Evolutionary conservation across 192 early-diverging fungal species (phyloP), one percentile per base, ranked within the genome.

Genomic region (Spizellomyces punctatus): DNA sequence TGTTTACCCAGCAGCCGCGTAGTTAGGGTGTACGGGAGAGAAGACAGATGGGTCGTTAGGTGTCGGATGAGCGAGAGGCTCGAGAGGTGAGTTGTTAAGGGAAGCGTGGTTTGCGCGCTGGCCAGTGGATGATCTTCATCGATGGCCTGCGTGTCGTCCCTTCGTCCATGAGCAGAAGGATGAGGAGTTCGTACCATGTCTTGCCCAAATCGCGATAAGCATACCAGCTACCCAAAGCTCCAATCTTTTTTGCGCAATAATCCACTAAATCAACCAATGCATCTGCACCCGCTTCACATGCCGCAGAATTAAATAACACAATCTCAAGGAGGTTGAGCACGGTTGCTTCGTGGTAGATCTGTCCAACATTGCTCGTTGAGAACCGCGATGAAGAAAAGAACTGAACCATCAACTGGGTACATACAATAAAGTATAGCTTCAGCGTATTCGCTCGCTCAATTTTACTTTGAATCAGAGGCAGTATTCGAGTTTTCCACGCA

Each of bases 281-380:
- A 57, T 85, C 85, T 19, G 70, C 76, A 8, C 58, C 56, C 7
- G 67, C 46, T 6, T 63, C 46, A 17, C 68, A 70, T 14, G 81
- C 77, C 7, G 52, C 43, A 22, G 69, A 48, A 44, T 81, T 71
- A 63, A 66, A 81, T 48, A 86, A 64, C 16, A 83, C 43, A n/a
- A 86, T 66, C 63, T 86, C 81, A 14, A 86, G 57, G 10, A 86
- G 76, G 63, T 86, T 86, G 4, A 86, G 45, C 4, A 84, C 49
- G 17, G 85, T 85, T 12, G 82, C 79, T 71, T 86, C 85, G 58
- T 85, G 81, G 57, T 79, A 83, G 1, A 82, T 73, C 85, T 86
- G 56, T 36, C 12, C 14, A 60, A 54, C 27, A 17, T 42, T n/a
- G n/a, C n/a, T n/a, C n/a, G n/a, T 52, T 65, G 27, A 36, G 27